These are phyloP conservation scores for Pleurotus djamor DNA, from an alignment of 768 basidiomycete species.

Conservation along the genomic window DNA sequence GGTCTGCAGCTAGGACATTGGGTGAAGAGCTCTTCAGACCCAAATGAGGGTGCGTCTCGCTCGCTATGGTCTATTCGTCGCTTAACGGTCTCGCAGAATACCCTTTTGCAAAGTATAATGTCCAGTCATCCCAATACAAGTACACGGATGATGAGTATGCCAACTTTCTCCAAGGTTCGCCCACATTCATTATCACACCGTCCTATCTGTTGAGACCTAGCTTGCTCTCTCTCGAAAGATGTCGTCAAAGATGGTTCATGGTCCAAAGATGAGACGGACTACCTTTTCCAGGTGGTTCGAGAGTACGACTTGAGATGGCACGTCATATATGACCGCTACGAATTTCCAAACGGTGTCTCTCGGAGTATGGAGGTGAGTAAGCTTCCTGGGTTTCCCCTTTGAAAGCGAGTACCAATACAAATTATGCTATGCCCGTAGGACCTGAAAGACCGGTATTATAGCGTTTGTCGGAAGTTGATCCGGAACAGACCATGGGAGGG, in stretches of 20 bases:
- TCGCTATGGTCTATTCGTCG: background rate
- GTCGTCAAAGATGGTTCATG: constrained; percentile 76
- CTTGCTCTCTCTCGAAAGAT: constrained; percentile 39
- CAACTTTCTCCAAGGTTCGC: constrained; percentile 69
- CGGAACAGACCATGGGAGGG: constrained; percentile 83
- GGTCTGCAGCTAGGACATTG: constrained; percentile 78
- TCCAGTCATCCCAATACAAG: constrained; percentile 57
- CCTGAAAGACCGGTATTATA: constrained; percentile 92
- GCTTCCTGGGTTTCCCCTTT: background rate
- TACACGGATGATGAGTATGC: constrained; percentile 90
- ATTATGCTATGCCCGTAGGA: constrained; percentile 50
- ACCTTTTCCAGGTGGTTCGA: constrained; percentile 77
- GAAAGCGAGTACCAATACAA: too few relatives aligned
- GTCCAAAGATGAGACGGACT: constrained; percentile 93
- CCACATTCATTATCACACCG: constrained; percentile 9
- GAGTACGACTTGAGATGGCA: constrained; percentile 91
- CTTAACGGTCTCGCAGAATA: constrained; percentile 49
- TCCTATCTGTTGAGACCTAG: background rate
- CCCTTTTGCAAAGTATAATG: constrained; percentile 81
- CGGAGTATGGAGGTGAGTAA: constrained; percentile 70
- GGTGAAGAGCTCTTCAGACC: constrained; percentile 62
- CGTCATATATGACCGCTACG: constrained; percentile 88
- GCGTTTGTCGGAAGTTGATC: constrained; percentile 85
- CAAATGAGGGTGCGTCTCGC: constrained; percentile 46
- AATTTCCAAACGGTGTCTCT: constrained; percentile 51